phyloP scores from a whole-genome alignment of 768 basidiomycete genomes.

The Boletus insuetus region DNA sequence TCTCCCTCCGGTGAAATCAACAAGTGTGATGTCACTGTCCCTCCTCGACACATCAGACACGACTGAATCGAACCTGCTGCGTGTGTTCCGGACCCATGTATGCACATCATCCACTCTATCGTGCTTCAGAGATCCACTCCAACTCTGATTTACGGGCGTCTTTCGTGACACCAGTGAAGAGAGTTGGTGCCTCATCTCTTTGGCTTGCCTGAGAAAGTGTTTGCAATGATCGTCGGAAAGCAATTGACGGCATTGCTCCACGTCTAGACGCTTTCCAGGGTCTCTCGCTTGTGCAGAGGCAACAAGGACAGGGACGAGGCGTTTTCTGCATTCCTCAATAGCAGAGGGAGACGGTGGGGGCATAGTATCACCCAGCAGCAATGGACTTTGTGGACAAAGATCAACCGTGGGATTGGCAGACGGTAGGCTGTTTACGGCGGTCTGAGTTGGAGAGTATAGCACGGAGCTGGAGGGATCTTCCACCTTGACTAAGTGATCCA shows the following conservation, averaged over 20 bases:
- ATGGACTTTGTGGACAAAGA: constrained; percentile 1
- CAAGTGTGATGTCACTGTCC: constrained; percentile 27
- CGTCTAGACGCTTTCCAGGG: constrained; percentile 8
- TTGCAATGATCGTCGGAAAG: constrained; percentile 29
- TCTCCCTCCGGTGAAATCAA: constrained; percentile 13
- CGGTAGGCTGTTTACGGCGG: constrained; percentile 6
- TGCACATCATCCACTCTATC: constrained; percentile 12
- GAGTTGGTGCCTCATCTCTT: constrained; percentile 26
- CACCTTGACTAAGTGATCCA: background rate
- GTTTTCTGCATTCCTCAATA: constrained; percentile 27
- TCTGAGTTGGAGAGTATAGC: constrained; percentile 12
- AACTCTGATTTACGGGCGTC: background rate
- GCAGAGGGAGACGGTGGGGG: constrained; percentile 6
- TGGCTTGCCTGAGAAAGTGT: constrained; percentile 19
- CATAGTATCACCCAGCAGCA: constrained; percentile 7
- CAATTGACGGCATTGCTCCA: constrained; percentile 21
- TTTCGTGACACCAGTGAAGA: constrained; percentile 7
- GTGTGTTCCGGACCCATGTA: constrained; percentile 12
- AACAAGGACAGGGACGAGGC: constrained; percentile 24
- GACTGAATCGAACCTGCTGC: constrained; percentile 15
- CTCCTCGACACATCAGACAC: constrained; percentile 15
- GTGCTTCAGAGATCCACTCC: constrained; percentile 7
- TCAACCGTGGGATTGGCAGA: constrained; percentile 2
- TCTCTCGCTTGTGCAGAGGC: constrained; percentile 17
- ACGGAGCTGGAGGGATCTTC: constrained; percentile 3